Percentiles rank a stretch among this genome's conserved stretches.
phyloP scores from a whole-genome alignment of 768 basidiomycete species.

The Tricholoma sp. region DNA sequence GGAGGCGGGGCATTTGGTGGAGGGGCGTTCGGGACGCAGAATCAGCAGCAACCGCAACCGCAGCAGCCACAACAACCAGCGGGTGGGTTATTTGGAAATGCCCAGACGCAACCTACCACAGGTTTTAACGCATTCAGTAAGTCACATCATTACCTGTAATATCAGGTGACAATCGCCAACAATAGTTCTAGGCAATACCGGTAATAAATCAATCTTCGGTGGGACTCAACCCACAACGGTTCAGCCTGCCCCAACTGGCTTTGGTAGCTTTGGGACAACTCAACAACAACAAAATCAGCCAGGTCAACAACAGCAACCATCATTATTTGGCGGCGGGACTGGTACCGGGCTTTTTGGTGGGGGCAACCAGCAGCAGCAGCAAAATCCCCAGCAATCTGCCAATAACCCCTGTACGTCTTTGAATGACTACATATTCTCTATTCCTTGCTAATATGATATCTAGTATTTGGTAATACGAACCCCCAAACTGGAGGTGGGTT shows the following conservation, averaged over 20 bases:
- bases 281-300: slow-evolving; percentile 32
- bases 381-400: slow-evolving; percentile 28
- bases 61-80: slow-evolving; percentile 28
- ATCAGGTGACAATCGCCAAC: background rate
- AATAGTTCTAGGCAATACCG: slow-evolving; percentile 13
- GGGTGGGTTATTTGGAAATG: slow-evolving; percentile 28
- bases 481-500: slow-evolving; percentile 22
- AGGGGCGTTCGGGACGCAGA: slow-evolving; percentile 29
- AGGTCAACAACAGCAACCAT: slow-evolving; percentile 22
- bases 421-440: background rate
- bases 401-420: slow-evolving; percentile 28
- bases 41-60: slow-evolving; percentile 27
- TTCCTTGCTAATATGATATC: slow-evolving; percentile 3
- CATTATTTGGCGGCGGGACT: slow-evolving; percentile 25
- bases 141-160: slow-evolving; percentile 2
- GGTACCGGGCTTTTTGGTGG: slow-evolving; percentile 29
- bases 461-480: slow-evolving; percentile 34
- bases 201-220: slow-evolving; percentile 40
- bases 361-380: slow-evolving; percentile 22
- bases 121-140: slow-evolving; percentile 39
- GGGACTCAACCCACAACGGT: slow-evolving; percentile 23
- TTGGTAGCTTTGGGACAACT: slow-evolving; percentile 33
- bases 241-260: slow-evolving; percentile 36
- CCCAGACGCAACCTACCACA: slow-evolving; percentile 21
- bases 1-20: slow-evolving; percentile 29